Evolutionary conservation across 1,284 basidiomycete genomes (phyloP), one percentile per base, ranked within the genome.

Genomic region (Boletellus deceptivus): DNA sequence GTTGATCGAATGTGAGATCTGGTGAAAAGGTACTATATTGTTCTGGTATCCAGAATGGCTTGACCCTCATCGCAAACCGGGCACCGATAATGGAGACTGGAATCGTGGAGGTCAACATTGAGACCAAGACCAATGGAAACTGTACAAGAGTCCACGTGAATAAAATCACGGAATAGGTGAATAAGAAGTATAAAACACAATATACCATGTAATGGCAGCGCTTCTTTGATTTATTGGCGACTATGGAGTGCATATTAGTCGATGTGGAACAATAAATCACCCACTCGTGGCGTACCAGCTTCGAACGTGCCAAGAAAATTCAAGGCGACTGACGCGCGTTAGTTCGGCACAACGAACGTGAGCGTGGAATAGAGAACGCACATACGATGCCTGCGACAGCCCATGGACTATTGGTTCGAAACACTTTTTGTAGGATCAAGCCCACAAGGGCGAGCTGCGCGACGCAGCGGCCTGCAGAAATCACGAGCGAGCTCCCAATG

Each of bases 11-110:
- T 7, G 45, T 18, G 52, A 66, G 16, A 29, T 14, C 6, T 13
- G 29, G 11, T 25, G 13, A 13, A 63, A 80, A n/a, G n/a, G 50
- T 55, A 91, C 89, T 85, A 59, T 85, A 93, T 67, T 91, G 84
- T 39, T 84, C 83, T 0, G 91, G 89, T 40, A 75, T 79, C 91
- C 91, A 92, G 67, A 93, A 91, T 1, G 87, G 88, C 0, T 78
- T 65, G 13, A 88, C 75, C 0, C 76, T 75, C 86, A 93, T 92
- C 3, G 89, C 87, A 61, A 79, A 92, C n/a, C 78, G 76, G 0
- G 80, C 76, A 0, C 91, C 91, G 24, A 92, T 71, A 48, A 92
- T 79, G 1, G 90, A 86, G 33, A 91, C 83, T 0, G 91, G 91
- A 38, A 92, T 83, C 0, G 89, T 91, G 0, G 87, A 89, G 9